Evolutionary conservation across 2,329 filamentous ascomycete species (phyloP).

Genomic region (Elsinoe necatrix): DNA sequence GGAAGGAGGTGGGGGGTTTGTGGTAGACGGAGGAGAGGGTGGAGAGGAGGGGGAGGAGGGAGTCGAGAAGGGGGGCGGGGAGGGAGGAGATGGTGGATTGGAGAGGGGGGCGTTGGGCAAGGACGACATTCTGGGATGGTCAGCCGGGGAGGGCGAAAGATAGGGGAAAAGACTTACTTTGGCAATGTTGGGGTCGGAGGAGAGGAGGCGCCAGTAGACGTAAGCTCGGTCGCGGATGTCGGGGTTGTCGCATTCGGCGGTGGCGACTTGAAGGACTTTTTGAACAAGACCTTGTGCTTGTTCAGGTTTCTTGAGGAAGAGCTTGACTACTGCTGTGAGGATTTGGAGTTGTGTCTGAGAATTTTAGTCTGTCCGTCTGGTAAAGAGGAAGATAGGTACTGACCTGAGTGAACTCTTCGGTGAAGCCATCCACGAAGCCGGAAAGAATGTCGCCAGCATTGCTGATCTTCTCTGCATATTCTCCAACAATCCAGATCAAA

Average conservation of each 20-base stretch:
- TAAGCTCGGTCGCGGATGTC: constrained; percentile 96
- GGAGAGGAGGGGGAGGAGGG: constrained; percentile 83
- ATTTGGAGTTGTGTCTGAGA: constrained; percentile 90
- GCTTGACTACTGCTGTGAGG: constrained; percentile 89
- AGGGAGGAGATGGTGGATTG: constrained; percentile 87
- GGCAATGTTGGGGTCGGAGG: constrained; percentile 80
- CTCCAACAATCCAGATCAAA: constrained; percentile 97
- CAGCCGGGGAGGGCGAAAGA: background rate
- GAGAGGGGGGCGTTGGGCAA: constrained; percentile 91
- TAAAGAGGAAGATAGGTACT: constrained; percentile 27
- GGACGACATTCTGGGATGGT: constrained; percentile 60
- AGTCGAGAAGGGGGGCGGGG: constrained; percentile 73
- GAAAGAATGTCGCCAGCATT: constrained; percentile 93
- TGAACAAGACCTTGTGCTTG: constrained; percentile 86
- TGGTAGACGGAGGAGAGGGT: constrained; percentile 96
- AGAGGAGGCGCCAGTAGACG: constrained; percentile 94
- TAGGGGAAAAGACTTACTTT: constrained; percentile 55
- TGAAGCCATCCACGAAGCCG: constrained; percentile 87
- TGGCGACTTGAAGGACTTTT: constrained; percentile 86
- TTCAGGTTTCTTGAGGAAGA: constrained; percentile 94
- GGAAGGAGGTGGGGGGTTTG: constrained; percentile 96
- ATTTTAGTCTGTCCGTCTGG: background rate
- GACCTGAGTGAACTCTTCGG: constrained; percentile 92
- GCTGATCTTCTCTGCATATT: constrained; percentile 98
- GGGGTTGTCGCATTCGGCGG: constrained; percentile 91